These are phyloP conservation scores for Eucalyptus regnans DNA, from an alignment of 345 rosid genomes.

Conservation along the genomic window DNA sequence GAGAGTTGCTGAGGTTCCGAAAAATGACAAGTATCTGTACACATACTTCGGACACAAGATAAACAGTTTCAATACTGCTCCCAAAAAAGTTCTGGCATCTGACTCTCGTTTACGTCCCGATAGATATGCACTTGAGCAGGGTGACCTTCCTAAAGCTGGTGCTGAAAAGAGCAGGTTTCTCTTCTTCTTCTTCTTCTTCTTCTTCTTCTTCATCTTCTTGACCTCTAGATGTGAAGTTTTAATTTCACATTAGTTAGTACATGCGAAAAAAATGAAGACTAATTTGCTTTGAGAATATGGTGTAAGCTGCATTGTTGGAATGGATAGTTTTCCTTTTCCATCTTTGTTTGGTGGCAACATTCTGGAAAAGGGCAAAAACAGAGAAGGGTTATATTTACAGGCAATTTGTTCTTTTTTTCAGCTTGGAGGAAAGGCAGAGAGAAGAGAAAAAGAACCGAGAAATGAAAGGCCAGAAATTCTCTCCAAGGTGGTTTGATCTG, in stretches of 20 bases:
- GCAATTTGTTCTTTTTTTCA: background rate
- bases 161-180: conserved; percentile 18
- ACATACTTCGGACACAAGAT: conserved; percentile 21
- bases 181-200: background rate
- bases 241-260: background rate
- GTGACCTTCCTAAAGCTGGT: conserved; percentile 15
- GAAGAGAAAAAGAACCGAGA: conserved; percentile 57
- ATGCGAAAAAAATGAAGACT: background rate
- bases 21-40: conserved; percentile 16
- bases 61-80: conserved; percentile 23
- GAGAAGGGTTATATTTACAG: background rate
- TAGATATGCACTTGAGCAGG: conserved; percentile 18
- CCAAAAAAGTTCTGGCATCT: conserved; percentile 13
- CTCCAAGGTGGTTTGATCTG: conserved; percentile 61
- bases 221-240: background rate
- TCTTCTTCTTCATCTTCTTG: background rate
- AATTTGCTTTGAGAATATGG: background rate
- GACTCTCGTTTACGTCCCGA: conserved; percentile 22
- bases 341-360: background rate
- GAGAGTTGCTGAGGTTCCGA: conserved; percentile 9
- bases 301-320: background rate
- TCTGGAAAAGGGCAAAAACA: background rate
- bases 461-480: conserved; percentile 35
- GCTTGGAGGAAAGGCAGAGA: conserved; percentile 73
- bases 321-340: background rate